Percentiles rank a stretch among this genome's conserved stretches.
Conservation (phyloP, 1,284 basidiomycete genomes). For the Amylostereum chailletii region DNA sequence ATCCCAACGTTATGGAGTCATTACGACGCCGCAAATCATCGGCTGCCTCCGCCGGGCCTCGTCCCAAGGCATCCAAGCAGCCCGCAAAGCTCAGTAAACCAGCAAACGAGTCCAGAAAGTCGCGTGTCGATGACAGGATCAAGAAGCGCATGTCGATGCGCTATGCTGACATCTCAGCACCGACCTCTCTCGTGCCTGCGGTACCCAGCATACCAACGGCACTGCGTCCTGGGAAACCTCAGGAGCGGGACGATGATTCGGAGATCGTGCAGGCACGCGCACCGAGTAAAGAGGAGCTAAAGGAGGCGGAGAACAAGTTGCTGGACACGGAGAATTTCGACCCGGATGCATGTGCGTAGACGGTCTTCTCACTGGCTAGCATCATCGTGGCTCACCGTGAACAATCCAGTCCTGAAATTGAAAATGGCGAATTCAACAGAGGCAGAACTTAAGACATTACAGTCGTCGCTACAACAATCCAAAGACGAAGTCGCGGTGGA, state of each 20-base stretch:
- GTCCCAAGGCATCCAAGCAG: slow-evolving; percentile 5
- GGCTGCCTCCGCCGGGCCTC: too few relatives aligned
- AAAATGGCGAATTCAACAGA: slow-evolving; percentile 79
- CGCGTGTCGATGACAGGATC: slow-evolving; percentile 85
- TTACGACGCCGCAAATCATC: too few relatives aligned
- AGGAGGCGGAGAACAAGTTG: slow-evolving; percentile 48
- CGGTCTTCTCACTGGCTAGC: not conserved
- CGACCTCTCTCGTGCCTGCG: slow-evolving; percentile 51
- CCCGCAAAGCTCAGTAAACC: slow-evolving; percentile 25
- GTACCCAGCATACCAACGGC: slow-evolving; percentile 34
- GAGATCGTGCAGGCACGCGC: slow-evolving; percentile 33
- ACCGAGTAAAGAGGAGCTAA: slow-evolving; percentile 36
- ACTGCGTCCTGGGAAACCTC: slow-evolving; percentile 21
- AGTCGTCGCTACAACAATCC: slow-evolving; percentile 57
- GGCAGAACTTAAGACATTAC: slow-evolving; percentile 63
- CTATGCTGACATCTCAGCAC: slow-evolving; percentile 74
- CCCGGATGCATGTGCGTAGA: slow-evolving; percentile 68
- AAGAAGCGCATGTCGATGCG: slow-evolving; percentile 90
- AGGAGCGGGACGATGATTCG: slow-evolving; percentile 27
- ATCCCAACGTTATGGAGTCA: too few relatives aligned
- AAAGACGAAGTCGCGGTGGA: slow-evolving; percentile 64
- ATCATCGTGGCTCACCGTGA: not conserved
- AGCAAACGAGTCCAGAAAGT: slow-evolving; percentile 46
- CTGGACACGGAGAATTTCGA: slow-evolving; percentile 74
- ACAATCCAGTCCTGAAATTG: slow-evolving; percentile 50